These are phyloP conservation scores for Ceratocystis alfenasii DNA, from an alignment of 2,329 filamentous ascomycete species.

Conservation along the genomic window DNA sequence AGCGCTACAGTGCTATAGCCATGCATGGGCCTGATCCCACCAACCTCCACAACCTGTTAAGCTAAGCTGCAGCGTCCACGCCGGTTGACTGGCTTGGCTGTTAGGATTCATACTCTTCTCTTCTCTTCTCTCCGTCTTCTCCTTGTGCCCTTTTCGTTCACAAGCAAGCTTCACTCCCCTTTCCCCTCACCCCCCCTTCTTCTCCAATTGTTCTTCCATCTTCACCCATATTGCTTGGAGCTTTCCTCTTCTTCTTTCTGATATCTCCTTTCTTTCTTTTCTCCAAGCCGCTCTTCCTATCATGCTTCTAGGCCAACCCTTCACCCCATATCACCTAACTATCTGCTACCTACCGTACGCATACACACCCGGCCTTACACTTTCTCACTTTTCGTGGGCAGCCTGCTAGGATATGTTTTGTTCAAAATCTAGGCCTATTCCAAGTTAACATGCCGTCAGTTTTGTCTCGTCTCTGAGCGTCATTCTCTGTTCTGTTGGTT, in stretches of 20 bases:
- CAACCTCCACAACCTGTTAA: neutral
- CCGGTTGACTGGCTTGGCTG: neutral
- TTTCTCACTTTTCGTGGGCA: neutral
- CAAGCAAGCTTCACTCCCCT: too few relatives aligned
- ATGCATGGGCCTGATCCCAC: neutral
- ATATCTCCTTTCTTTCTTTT: neutral
- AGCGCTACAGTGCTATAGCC: neutral
- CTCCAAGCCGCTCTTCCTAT: neutral
- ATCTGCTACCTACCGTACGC: neutral
- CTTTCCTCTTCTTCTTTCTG: neutral
- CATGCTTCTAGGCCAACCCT: neutral
- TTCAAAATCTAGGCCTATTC: constrained; percentile 11
- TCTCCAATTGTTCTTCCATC: too few relatives aligned
- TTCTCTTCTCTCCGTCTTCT: neutral
- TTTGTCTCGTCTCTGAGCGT: neutral
- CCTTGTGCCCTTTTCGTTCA: neutral
- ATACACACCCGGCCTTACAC: neutral
- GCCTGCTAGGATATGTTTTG: neutral
- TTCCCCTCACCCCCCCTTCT: too few relatives aligned
- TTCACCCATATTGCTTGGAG: too few relatives aligned
- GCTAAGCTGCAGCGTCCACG: neutral
- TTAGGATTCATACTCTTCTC: neutral
- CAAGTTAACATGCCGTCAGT: neutral
- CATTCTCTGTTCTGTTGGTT: neutral
- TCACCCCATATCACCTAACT: neutral